Conservation (phyloP, 495 filamentous ascomycete species). For the Cryomyces minteri region DNA sequence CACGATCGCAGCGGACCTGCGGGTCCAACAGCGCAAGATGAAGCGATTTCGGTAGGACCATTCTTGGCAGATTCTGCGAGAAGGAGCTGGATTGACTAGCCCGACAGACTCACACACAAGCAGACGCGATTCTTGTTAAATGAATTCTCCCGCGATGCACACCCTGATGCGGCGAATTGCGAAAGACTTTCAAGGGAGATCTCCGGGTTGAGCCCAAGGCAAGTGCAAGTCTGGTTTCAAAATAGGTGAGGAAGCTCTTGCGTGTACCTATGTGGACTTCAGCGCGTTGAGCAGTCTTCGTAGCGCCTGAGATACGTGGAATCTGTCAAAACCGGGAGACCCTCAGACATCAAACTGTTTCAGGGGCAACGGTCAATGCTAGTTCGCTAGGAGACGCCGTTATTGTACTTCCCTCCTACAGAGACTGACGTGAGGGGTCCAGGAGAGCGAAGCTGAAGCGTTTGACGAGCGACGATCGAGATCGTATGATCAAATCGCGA, state of each 20-base stretch:
- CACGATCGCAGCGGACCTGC: conserved; percentile 49
- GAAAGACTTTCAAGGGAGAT: conserved; percentile 84
- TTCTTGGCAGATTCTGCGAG: conserved; percentile 1
- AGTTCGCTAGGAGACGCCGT: too few species aligned
- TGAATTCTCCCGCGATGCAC: conserved; percentile 87
- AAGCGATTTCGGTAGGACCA: conserved; percentile 70
- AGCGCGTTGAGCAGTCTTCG: too few species aligned
- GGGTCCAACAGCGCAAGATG: conserved; percentile 80
- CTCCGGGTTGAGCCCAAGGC: conserved; percentile 77
- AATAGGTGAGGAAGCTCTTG: conserved; percentile 49
- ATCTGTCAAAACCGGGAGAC: too few species aligned
- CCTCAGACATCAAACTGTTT: too few species aligned
- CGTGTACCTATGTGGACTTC: conserved; percentile 2
- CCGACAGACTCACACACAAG: conserved; percentile 71
- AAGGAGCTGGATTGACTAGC: background rate
- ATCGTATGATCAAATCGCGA: conserved; percentile 84
- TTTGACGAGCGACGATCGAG: conserved; percentile 78
- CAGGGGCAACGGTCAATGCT: too few species aligned
- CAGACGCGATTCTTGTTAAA: conserved; percentile 96
- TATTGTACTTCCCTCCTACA: too few species aligned
- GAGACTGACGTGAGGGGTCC: conserved; percentile 3
- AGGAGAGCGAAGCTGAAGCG: conserved; percentile 94
- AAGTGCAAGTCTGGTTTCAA: conserved; percentile 98
- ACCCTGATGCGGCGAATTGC: conserved; percentile 85
- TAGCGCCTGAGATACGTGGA: too few species aligned